phyloP scores from a whole-genome alignment of 1,284 basidiomycete genomes.

The Ustilago lituana region DNA sequence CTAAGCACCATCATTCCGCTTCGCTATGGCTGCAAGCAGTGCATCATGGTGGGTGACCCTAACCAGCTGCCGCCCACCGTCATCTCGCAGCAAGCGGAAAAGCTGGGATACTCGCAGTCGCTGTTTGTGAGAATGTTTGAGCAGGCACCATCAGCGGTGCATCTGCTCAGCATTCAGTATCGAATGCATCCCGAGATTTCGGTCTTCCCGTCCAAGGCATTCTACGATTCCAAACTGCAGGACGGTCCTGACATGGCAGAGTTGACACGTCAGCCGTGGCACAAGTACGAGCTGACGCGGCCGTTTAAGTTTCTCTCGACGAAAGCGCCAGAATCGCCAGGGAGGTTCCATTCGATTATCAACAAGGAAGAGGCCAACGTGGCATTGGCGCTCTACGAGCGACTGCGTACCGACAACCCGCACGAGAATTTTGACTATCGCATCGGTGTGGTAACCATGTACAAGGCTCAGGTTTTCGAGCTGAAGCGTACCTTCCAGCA shows the following conservation, averaged over 20 bases:
- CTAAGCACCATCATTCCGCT: constrained; percentile 95
- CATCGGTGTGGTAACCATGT: constrained; percentile 93
- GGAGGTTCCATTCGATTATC: constrained; percentile 76
- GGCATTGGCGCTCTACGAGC: constrained; percentile 81
- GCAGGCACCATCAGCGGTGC: constrained; percentile 79
- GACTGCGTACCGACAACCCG: constrained; percentile 74
- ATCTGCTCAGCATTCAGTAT: constrained; percentile 96
- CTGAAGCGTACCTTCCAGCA: constrained; percentile 78
- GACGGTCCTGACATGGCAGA: constrained; percentile 89
- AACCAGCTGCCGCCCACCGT: constrained; percentile 97
- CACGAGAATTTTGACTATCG: constrained; percentile 76
- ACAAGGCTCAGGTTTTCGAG: constrained; percentile 87
- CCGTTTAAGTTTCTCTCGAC: constrained; percentile 82
- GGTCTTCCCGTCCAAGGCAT: constrained; percentile 84
- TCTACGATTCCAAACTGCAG: constrained; percentile 82
- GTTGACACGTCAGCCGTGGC: constrained; percentile 89
- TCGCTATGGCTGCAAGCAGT: constrained; percentile 84
- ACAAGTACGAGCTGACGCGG: constrained; percentile 79
- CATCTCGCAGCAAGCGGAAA: constrained; percentile 84
- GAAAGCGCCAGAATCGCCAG: constrained; percentile 72
- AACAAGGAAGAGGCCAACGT: constrained; percentile 82
- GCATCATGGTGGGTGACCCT: constrained; percentile 97
- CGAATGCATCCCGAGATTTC: constrained; percentile 99
- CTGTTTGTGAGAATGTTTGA: constrained; percentile 92
- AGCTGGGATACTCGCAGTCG: constrained; percentile 84